phyloP scores from a whole-genome alignment of 2,329 filamentous ascomycete genomes.

The Diplodia seriata region DNA sequence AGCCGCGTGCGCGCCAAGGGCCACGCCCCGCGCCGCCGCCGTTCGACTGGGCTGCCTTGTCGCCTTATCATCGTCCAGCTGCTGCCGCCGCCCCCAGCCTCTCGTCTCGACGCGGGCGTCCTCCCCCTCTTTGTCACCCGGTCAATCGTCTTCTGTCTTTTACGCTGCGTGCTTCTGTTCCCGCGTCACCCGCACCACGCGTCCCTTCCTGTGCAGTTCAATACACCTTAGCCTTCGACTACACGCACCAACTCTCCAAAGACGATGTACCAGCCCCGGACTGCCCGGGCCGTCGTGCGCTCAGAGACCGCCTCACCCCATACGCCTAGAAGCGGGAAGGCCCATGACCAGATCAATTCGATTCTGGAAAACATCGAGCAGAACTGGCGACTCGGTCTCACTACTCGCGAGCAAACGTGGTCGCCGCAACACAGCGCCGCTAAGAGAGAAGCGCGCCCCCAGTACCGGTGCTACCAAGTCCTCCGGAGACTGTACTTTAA shows the following conservation, averaged over 20 bases:
- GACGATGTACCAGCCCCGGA: not conserved
- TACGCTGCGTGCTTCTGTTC: not conserved
- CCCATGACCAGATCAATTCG: slow-evolving; percentile 18
- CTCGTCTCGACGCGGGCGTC: not conserved
- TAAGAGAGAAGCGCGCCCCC: slow-evolving; percentile 11
- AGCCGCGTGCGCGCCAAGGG: not conserved
- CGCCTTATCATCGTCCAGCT: slow-evolving; percentile 22
- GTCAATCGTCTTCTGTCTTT: not conserved
- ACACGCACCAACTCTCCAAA: not conserved
- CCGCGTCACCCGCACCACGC: not conserved
- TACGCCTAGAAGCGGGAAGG: not conserved
- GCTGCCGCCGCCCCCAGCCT: not conserved
- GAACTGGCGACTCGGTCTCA: slow-evolving; percentile 3
- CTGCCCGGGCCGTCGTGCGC: not conserved
- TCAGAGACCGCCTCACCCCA: not conserved
- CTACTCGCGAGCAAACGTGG: slow-evolving; percentile 34
- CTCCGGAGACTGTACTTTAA: slow-evolving; percentile 39
- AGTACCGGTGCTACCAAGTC: slow-evolving; percentile 35
- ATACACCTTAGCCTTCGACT: not conserved
- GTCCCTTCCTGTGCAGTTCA: too few relatives aligned
- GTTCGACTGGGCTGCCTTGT: not conserved
- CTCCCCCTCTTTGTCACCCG: not conserved
- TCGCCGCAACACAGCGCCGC: slow-evolving; percentile 37
- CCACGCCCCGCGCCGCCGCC: not conserved
- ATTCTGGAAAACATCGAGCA: slow-evolving; percentile 12